A percentile compares a stretch with the other conserved stretches of the same genome.
Conservation (phyloP, 169 alveolate genomes). For the Neospora caninum region DNA sequence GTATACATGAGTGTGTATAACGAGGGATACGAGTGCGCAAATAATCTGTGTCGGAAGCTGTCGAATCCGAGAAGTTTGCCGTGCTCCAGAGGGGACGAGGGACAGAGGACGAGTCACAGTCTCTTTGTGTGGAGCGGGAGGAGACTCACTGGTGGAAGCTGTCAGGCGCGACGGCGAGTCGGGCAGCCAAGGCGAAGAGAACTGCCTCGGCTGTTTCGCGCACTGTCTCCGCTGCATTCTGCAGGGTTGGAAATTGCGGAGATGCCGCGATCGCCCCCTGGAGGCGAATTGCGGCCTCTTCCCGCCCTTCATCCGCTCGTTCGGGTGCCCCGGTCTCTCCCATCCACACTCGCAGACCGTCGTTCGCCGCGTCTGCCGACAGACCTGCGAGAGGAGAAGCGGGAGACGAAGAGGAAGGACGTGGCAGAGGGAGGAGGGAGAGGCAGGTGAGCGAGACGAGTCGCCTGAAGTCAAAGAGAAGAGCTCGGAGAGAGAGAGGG, state of each 20-base stretch:
- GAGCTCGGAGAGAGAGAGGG: conserved; percentile 7
- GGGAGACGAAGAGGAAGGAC: background rate
- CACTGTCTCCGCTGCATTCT: background rate
- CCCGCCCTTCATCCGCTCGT: background rate
- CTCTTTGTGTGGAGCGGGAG: too few species aligned
- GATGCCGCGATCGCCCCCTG: background rate
- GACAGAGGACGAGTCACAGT: too few species aligned
- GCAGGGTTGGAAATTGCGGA: background rate
- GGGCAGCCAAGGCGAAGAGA: background rate
- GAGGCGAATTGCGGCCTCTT: background rate
- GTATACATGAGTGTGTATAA: too few species aligned
- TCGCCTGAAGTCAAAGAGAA: conserved; percentile 7
- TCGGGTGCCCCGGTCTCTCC: too few species aligned
- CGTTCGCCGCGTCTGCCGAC: too few species aligned
- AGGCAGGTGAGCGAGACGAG: background rate
- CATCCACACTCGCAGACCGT: too few species aligned
- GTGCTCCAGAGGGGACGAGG: too few species aligned
- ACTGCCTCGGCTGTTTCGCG: background rate
- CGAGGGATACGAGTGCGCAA: too few species aligned
- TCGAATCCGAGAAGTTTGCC: too few species aligned
- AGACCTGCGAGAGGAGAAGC: background rate
- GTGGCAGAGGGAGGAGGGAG: background rate
- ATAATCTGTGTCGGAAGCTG: too few species aligned
- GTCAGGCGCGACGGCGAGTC: background rate
- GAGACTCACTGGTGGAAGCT: background rate